A percentile compares a stretch with the other conserved stretches of the same genome.
Conservation (phyloP, 495 filamentous ascomycete species). For the Tuber microsphaerosporum region DNA sequence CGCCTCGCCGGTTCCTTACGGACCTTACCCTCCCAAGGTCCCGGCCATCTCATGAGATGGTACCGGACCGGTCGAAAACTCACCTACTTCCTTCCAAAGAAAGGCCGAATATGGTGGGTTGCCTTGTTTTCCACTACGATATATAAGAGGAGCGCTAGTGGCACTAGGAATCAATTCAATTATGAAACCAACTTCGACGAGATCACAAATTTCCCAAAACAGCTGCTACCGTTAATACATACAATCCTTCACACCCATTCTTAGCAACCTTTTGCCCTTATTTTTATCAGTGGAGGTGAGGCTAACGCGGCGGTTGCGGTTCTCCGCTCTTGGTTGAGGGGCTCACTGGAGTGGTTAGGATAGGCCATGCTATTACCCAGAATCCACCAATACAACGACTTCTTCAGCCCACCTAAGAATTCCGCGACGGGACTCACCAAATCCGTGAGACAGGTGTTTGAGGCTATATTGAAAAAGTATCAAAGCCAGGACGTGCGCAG, state of each 20-base stretch:
- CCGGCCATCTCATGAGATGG: background rate
- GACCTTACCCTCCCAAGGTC: background rate
- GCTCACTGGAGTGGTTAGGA: background rate
- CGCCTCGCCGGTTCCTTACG: background rate
- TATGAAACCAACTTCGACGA: background rate
- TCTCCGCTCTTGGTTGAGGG: background rate
- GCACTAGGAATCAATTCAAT: background rate
- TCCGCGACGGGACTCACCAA: background rate
- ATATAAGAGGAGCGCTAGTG: background rate
- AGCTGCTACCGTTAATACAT: background rate
- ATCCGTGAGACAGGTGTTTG: background rate
- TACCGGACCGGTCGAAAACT: background rate
- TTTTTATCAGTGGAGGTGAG: background rate
- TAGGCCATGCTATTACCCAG: background rate
- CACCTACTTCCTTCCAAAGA: background rate
- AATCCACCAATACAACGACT: background rate
- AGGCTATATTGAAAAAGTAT: background rate
- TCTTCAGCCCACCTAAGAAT: background rate
- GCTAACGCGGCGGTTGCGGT: background rate
- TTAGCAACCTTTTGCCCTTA: background rate
- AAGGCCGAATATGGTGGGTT: background rate
- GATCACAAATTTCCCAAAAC: background rate
- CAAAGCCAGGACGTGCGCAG: background rate
- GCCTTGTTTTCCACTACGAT: background rate
- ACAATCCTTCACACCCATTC: background rate